phyloP scores from a whole-genome alignment of 1,284 basidiomycete genomes.

The Schizophyllum amplum region DNA sequence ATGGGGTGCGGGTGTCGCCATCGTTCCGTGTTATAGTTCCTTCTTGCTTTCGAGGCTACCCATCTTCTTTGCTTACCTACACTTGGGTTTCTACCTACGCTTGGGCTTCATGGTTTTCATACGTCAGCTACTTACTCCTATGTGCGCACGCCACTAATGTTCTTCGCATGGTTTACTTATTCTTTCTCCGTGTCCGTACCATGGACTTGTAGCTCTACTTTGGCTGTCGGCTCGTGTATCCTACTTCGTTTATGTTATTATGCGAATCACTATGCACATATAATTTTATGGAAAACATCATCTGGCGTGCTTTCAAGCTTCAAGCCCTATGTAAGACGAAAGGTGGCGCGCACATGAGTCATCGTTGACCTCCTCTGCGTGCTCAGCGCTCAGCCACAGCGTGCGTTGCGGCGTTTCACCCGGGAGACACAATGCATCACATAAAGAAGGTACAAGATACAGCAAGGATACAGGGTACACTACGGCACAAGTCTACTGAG shows the following conservation, averaged over 20 bases:
- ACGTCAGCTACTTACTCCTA: neutral
- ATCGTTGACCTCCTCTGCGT: too few species aligned
- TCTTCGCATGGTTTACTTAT: neutral
- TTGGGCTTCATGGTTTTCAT: neutral
- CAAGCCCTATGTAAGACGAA: too few species aligned
- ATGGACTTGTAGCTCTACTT: neutral
- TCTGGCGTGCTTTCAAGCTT: too few species aligned
- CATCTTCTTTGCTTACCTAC: neutral
- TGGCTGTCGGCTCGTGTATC: neutral
- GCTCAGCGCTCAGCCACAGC: too few species aligned
- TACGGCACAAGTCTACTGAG: conserved; percentile 1
- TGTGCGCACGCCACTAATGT: neutral
- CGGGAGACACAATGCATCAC: too few species aligned
- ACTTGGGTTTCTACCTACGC: too few species aligned
- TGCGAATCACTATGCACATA: neutral
- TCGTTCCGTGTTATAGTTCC: neutral
- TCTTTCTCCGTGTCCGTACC: neutral
- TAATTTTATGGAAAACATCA: neutral
- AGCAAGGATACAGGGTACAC: too few species aligned
- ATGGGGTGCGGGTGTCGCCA: neutral
- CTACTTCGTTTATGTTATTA: neutral
- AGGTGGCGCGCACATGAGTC: too few species aligned
- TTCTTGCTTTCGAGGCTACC: neutral
- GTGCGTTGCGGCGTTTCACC: too few species aligned
- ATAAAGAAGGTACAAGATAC: too few species aligned